Percentiles rank a stretch among this genome's conserved stretches.
Conservation (phyloP, 1,284 basidiomycete species). For the Boletus albobrunnescens region DNA sequence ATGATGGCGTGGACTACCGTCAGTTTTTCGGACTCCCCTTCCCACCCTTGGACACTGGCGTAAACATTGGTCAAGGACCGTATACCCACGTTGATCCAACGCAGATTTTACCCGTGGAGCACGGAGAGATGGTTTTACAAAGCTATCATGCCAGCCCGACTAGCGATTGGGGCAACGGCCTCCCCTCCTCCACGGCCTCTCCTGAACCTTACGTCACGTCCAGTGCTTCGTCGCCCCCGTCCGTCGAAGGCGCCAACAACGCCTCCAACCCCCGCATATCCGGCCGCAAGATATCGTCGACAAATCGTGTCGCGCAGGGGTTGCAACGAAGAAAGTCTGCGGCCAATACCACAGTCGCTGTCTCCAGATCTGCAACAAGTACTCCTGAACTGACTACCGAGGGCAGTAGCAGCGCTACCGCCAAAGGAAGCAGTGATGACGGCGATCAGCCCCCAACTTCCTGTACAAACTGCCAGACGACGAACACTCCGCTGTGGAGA, state of each 20-base stretch:
- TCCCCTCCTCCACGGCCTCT: slow-evolving; percentile 66
- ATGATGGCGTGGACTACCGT: slow-evolving; percentile 58
- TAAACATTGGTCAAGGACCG: slow-evolving; percentile 42
- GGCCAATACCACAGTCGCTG: slow-evolving; percentile 32
- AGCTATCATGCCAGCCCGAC: slow-evolving; percentile 72
- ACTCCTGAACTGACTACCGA: slow-evolving; percentile 49
- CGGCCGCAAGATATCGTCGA: slow-evolving; percentile 55
- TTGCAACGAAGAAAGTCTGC: slow-evolving; percentile 50
- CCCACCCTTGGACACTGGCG: slow-evolving; percentile 43
- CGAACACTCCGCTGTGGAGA: slow-evolving; percentile 93
- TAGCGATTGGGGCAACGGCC: slow-evolving; percentile 72
- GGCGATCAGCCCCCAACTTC: slow-evolving; percentile 70
- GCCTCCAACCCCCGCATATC: slow-evolving; percentile 26
- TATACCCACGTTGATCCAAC: slow-evolving; percentile 87
- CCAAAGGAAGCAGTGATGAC: slow-evolving; percentile 56
- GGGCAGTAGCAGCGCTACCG: slow-evolving; percentile 29
- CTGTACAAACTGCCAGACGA: slow-evolving; percentile 94
- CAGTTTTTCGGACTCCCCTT: slow-evolving; percentile 64
- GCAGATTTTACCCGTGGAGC: slow-evolving; percentile 66
- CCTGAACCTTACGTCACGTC: slow-evolving; percentile 71
- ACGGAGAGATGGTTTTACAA: slow-evolving; percentile 41
- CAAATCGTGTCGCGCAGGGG: slow-evolving; percentile 55
- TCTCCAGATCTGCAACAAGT: slow-evolving; percentile 46
- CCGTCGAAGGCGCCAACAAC: slow-evolving; percentile 46
- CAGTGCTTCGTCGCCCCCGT: slow-evolving; percentile 66